These are phyloP conservation scores for Solanum medicagineum DNA, from an alignment of 257 asterid species.

Conservation along the genomic window DNA sequence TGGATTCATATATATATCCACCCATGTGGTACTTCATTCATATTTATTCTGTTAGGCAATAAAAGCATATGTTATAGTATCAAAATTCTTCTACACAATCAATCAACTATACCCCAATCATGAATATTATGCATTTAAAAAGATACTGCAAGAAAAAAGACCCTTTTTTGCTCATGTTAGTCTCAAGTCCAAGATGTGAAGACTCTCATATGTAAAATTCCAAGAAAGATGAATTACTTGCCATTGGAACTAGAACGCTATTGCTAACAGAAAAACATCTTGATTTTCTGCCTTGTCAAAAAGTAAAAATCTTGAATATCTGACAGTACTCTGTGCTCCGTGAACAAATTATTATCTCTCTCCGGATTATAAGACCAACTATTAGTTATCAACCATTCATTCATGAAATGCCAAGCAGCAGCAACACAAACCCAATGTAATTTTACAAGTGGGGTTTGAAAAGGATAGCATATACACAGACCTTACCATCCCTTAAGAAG, in stretches of 20 bases:
- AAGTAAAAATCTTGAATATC: neutral
- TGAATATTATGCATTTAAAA: neutral
- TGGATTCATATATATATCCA: too few relatives aligned
- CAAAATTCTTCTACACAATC: neutral
- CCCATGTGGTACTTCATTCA: too few relatives aligned
- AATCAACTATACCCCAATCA: neutral
- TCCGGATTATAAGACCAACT: neutral
- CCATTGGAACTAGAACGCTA: neutral
- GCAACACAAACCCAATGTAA: neutral
- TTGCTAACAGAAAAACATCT: neutral
- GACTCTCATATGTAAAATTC: neutral
- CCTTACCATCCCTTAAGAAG: neutral
- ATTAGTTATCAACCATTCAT: neutral
- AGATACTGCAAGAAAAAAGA: neutral
- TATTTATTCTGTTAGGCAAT: neutral
- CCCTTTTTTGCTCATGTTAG: neutral
- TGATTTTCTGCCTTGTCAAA: neutral
- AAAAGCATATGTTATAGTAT: neutral
- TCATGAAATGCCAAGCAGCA: neutral
- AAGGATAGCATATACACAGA: neutral
- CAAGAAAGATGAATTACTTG: neutral
- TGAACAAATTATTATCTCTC: neutral
- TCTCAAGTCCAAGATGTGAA: neutral
- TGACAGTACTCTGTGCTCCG: neutral
- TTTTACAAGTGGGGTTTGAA: neutral